Evolutionary conservation across 2,329 filamentous ascomycete species (phyloP), one percentile per base, ranked within the genome.

Genomic region (Ophiocordyceps camponoti-leonardi): DNA sequence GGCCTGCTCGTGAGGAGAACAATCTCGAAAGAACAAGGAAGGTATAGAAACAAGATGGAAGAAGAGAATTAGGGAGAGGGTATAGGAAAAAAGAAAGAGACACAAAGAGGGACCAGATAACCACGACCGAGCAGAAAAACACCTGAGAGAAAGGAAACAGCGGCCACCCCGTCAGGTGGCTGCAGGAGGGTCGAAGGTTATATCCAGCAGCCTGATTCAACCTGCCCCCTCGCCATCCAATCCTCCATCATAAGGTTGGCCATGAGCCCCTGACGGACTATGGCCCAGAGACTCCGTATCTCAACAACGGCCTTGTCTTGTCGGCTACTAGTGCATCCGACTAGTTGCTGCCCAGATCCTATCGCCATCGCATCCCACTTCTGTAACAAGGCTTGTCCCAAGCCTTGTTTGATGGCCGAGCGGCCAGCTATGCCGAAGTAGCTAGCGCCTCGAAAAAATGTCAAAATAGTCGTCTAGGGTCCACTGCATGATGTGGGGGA

Each of bases 351-450:
- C 18, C 35, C 16, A 20, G 18, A 19, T 2, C 35, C 7, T 39
- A 28, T 10, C 26, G 7, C 35, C 35, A 39, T 8, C 11, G 35
- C 35, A 39, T n/a, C 11, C 35, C 18, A n/a, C 33, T 47, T 50
- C 51, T 61, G 61, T 60, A 55, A 61, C 61, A 60, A 60, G 56
- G 54, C 45, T 47, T 54, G 61, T 63, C 60, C 44, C 46, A 47
- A 43, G 43, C 41, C 19, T 7, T n/a, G 46, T 47, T 47, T 44
- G 46, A 39, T 19, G n/a, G 18, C 18, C 35, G n/a, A 19, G n/a
- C 35, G n/a, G n/a, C 35, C 35, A 18, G 11, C 18, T 18, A 39
- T 19, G 35, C 35, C 35, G 35, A 18, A 37, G 11, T 19, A 6
- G 11, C 18, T 39, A 39, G 35, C 35, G 35, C 35, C n/a, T 39